A percentile compares a stretch with the other conserved stretches of the same genome.
Conservation (phyloP, 2,329 filamentous ascomycete species). For the Acrocalymma vagum region DNA sequence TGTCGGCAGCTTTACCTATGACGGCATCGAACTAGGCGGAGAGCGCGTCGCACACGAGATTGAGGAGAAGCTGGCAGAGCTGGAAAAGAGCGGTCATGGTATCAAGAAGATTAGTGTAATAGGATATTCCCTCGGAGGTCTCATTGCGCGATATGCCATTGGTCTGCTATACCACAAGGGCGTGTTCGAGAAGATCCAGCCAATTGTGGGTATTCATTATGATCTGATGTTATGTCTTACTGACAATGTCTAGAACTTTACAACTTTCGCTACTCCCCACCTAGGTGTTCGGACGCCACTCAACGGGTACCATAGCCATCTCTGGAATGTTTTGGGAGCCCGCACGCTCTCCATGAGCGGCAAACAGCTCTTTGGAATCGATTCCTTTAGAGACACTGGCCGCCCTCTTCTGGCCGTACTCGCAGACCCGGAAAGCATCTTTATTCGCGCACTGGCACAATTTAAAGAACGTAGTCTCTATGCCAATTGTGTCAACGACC, state of each 20-base stretch:
- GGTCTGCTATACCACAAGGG: conserved; percentile 85
- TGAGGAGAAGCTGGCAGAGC: conserved; percentile 63
- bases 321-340: conserved; percentile 81
- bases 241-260: conserved; percentile 74
- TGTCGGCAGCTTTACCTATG: conserved; percentile 73
- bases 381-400: conserved; percentile 84
- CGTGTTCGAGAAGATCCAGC: conserved; percentile 79
- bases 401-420: conserved; percentile 81
- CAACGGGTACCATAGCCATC: conserved; percentile 51
- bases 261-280: conserved; percentile 85
- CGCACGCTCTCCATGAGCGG: conserved; percentile 84
- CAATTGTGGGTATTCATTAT: conserved; percentile 68
- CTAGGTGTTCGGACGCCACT: conserved; percentile 62
- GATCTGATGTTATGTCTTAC: background rate
- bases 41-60: conserved; percentile 72
- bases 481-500: conserved; percentile 87
- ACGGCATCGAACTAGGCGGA: conserved; percentile 74
- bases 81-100: conserved; percentile 69
- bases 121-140: conserved; percentile 88
- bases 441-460: conserved; percentile 77
- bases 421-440: conserved; percentile 84
- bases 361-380: conserved; percentile 85
- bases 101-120: conserved; percentile 86
- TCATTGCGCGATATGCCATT: conserved; percentile 86
- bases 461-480: conserved; percentile 85